A percentile compares a stretch with the other conserved stretches of the same genome.
These are phyloP conservation scores for Clonostachys rhizophaga DNA, from an alignment of 2,329 filamentous ascomycete species.

Conservation along the genomic window DNA sequence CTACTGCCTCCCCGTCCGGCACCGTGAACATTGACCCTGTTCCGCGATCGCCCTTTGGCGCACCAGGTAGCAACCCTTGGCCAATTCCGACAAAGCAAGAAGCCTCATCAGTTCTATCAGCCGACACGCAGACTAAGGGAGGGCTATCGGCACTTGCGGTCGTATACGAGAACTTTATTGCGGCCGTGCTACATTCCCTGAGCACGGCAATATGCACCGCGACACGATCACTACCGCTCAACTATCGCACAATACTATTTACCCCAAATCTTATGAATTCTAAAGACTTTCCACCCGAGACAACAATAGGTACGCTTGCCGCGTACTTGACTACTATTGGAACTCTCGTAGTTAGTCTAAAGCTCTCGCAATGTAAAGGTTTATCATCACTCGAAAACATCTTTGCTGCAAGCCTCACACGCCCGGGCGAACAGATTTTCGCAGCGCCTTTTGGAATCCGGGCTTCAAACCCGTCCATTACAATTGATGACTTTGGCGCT, in stretches of 20 bases:
- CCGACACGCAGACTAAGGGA: no score
- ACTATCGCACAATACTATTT: slow-evolving; percentile 47
- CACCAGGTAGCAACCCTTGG: no score
- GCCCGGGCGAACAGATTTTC: slow-evolving; percentile 39
- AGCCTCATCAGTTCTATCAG: no score
- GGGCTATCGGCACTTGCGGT: slow-evolving; percentile 10
- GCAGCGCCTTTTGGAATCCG: slow-evolving; percentile 48
- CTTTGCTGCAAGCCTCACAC: slow-evolving; percentile 28
- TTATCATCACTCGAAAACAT: slow-evolving; percentile 40
- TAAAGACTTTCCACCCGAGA: slow-evolving; percentile 12
- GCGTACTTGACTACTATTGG: slow-evolving; percentile 53
- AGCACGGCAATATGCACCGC: slow-evolving; percentile 42
- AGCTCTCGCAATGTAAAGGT: slow-evolving; percentile 40
- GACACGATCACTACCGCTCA: slow-evolving; percentile 45
- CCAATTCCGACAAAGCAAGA: no score
- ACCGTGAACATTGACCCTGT: no score
- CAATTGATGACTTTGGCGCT: slow-evolving; percentile 11
- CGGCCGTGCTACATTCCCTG: slow-evolving; percentile 45
- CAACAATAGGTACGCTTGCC: slow-evolving; percentile 43
- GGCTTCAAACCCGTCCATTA: slow-evolving; percentile 15
- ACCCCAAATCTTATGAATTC: slow-evolving; percentile 22
- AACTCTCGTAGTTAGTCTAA: slow-evolving; percentile 43
- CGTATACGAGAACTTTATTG: slow-evolving; percentile 49
- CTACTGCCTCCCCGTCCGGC: no score
- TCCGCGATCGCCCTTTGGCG: no score